phyloP scores from a whole-genome alignment of 495 filamentous ascomycete genomes.

The Hyphodiscus hymeniophilus region DNA sequence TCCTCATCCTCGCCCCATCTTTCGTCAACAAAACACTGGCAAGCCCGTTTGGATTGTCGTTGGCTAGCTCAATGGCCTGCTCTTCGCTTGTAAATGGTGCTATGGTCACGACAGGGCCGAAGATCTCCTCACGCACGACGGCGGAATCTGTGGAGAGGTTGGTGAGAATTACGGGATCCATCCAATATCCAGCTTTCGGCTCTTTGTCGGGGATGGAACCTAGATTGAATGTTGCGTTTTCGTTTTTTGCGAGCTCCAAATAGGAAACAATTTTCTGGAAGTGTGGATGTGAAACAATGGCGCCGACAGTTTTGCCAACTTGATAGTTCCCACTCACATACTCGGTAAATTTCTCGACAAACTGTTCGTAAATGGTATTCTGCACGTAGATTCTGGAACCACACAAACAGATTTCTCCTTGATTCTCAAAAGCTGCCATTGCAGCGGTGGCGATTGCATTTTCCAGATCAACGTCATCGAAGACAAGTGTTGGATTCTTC shows the following conservation, averaged over 20 bases:
- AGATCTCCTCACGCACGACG: conserved; percentile 90
- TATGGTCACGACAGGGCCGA: conserved; percentile 85
- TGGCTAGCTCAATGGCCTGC: conserved; percentile 79
- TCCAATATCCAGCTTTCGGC: conserved; percentile 53
- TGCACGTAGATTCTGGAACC: conserved; percentile 81
- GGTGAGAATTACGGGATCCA: conserved; percentile 65
- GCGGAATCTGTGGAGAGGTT: conserved; percentile 68
- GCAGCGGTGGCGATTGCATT: conserved; percentile 46
- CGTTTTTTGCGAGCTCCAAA: conserved; percentile 59
- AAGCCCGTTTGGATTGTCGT: conserved; percentile 85
- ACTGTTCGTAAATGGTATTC: conserved; percentile 65
- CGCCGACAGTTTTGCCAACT: conserved; percentile 60
- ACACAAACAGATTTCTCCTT: conserved; percentile 79
- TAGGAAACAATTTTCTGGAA: conserved; percentile 64
- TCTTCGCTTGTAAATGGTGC: conserved; percentile 78
- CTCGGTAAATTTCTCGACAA: conserved; percentile 55
- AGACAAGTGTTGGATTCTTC: conserved; percentile 78
- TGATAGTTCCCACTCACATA: conserved; percentile 66
- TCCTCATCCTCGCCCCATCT: conserved; percentile 61
- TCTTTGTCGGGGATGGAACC: conserved; percentile 49
- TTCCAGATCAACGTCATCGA: conserved; percentile 78
- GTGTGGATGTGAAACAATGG: conserved; percentile 65
- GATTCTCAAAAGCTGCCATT: conserved; percentile 33
- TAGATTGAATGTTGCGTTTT: conserved; percentile 57
- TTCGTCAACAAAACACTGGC: conserved; percentile 98